Conservation (phyloP, 1,284 basidiomycete species). For the Apiotrichum sp. region DNA sequence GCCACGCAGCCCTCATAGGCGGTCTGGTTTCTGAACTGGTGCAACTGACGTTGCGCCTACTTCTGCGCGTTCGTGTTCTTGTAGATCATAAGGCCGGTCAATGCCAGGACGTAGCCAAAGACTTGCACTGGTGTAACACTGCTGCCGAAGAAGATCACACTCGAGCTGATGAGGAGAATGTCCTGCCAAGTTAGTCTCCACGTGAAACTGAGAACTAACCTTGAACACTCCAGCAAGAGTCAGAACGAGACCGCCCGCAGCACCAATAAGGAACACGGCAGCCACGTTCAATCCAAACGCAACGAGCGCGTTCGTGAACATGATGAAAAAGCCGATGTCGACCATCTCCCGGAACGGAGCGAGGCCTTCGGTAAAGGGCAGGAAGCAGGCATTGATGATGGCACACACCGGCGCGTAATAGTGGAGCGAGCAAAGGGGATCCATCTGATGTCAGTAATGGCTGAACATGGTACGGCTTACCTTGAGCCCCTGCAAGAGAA, state of each 20-base stretch:
- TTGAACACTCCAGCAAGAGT: conserved; percentile 94
- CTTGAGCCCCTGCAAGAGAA: conserved; percentile 44
- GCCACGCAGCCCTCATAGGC: too few species aligned
- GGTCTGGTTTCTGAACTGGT: too few species aligned
- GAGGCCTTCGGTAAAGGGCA: conserved; percentile 87
- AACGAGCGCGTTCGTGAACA: conserved; percentile 74
- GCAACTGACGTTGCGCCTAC: not conserved
- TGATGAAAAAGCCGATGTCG: conserved; percentile 66
- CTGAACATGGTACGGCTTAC: conserved; percentile 10
- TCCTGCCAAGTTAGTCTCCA: conserved; percentile 53
- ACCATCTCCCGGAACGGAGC: conserved; percentile 71
- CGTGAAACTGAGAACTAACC: conserved; percentile 44
- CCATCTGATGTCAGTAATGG: conserved; percentile 60
- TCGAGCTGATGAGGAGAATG: conserved; percentile 84
- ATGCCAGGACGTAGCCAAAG: conserved; percentile 50
- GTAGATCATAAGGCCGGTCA: conserved; percentile 36
- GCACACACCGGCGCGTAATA: conserved; percentile 90
- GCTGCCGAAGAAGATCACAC: conserved; percentile 73
- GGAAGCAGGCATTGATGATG: conserved; percentile 70
- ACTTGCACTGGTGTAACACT: conserved; percentile 75
- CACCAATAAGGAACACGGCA: conserved; percentile 89
- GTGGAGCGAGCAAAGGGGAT: conserved; percentile 88
- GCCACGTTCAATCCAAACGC: conserved; percentile 86
- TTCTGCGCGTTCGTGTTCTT: conserved; percentile 26
- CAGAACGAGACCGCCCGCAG: conserved; percentile 77